These are phyloP conservation scores for Kuraishia floccosa DNA, from an alignment of 805 yeast genomes.

Conservation along the genomic window DNA sequence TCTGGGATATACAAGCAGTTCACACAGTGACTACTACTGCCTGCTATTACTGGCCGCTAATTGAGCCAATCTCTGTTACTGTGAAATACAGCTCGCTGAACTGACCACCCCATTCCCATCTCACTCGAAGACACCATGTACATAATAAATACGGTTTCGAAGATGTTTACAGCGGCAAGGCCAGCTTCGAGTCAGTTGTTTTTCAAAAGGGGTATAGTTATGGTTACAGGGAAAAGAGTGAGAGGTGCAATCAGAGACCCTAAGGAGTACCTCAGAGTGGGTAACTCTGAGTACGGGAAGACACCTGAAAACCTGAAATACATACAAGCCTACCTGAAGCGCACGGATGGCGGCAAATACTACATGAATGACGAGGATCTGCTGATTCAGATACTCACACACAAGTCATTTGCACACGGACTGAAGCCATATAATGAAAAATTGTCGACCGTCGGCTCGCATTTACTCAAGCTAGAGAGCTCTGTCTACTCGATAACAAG, in stretches of 20 bases:
- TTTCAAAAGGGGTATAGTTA: constrained; percentile 13
- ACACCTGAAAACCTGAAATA: constrained; percentile 34
- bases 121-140: too few species aligned
- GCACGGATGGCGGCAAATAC: constrained; percentile 19
- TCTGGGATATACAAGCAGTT: too few species aligned
- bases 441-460: constrained; percentile 61
- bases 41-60: too few species aligned
- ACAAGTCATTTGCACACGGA: constrained; percentile 92
- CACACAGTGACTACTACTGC: too few species aligned
- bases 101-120: too few species aligned
- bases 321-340: constrained; percentile 33
- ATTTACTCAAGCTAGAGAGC: constrained; percentile 38
- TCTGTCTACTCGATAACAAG: constrained; percentile 27
- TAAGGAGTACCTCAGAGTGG: constrained; percentile 38
- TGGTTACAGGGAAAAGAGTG: constrained; percentile 44
- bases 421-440: constrained; percentile 83
- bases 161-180: too few species aligned
- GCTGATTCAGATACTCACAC: constrained; percentile 77
- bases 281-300: constrained; percentile 44
- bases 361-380: constrained; percentile 50
- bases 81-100: too few species aligned
- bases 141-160: too few species aligned
- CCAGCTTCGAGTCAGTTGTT: too few species aligned
- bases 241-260: constrained; percentile 68
- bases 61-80: too few species aligned